Base-by-base conservation (phyloP, 2,329 filamentous ascomycete genomes). In the Colletotrichum scovillei region DNA sequence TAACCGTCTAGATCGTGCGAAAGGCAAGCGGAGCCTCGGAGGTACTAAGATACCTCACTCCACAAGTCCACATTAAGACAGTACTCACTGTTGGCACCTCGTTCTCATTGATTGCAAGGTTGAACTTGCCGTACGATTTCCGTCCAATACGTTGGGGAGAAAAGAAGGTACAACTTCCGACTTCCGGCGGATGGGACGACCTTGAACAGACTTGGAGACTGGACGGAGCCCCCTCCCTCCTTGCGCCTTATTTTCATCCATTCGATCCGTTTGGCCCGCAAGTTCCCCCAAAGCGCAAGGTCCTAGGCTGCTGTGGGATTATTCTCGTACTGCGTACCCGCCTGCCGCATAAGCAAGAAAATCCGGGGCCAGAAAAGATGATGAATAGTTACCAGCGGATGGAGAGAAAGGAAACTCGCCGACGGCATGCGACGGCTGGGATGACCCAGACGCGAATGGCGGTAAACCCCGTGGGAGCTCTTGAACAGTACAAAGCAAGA, bases 121-220 rank as follows among this genome's bases (percentile, higher is more conserved):
- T 49, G 42, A 49, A 22, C 19, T 49, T 53, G n/a, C 12, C 30
- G 11, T 32, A 38, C 28, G 12, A 38, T 63, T 55, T 22, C 52
- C 49, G 52, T 55, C 46, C 16, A 16, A 5, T 55, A 56, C 32
- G 49, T 35, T 65, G 35, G 19, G 35, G 19, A 32, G 6, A 26
- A n/a, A 59, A 63, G n/a, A 38, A 28, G 66, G 42, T 56, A 69
- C 35, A 28, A 30, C 32, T 70, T 62, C 67, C 67, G 70, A 65
- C 32, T 64, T 70, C 67, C 67, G 67, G 59, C 42, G 32, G 55
- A 65, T 73, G 60, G 60, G 56, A 60, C 38, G 70, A 57, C 66
- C 67, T 60, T 62, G 70, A 11, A 16, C 26, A 32, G 26, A 57
- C 16, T 16, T 28, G 16, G 8, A 56, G n/a, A 35, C 22, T 8